Evolutionary conservation across 345 rosid species (phyloP), one percentile per base, ranked within the genome.

Genomic region (Eucalyptus tenuipes): DNA sequence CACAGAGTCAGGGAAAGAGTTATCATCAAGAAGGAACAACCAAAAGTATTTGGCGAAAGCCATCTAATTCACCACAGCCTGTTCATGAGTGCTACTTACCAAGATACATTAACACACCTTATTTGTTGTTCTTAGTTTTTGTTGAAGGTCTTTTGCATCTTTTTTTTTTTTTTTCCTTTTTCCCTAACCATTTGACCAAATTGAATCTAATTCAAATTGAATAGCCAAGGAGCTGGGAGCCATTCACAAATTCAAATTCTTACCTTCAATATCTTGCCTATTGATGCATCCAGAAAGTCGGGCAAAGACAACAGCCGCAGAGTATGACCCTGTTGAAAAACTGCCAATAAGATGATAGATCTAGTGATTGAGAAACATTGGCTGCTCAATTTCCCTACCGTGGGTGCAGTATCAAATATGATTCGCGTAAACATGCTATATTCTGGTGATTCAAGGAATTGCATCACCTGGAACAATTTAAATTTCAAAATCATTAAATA

Each of bases 391-490:
- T 85, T 71, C 48, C 97, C 94, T 90, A 98, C 99, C 89, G 98
- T 98, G 55, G 99, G 99, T 90, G 99, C 99, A 81, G 99, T 98
- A 91, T 97, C 99, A 90, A 97, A 98, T 86, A 98, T 95, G 48
- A 98, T 97, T 90, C 99, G 95, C 79, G 99, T 97, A 89, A 98
- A 98, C 97, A 95, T 94, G 84, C 89, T 93, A 92, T 98, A 98
- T 91, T 98, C 96, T 20, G 90, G 95, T 27, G 99, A 96, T 89
- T 98, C 99, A 88, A 98, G 96, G 91, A 98, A 98, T 90, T 98
- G 99, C 85, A 98, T 97, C 90, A 98, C 99, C 99, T 98, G 93
- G 89, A 86, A 92, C 87, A 47, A 31, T 25, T 49, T 87, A 87
- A 45, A 84, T 64, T 14, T 88, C 53, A 89, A 42, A 47, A 86